These are phyloP conservation scores for Thielaviopsis punctulata DNA, from an alignment of 2,329 filamentous ascomycete genomes.

Conservation along the genomic window DNA sequence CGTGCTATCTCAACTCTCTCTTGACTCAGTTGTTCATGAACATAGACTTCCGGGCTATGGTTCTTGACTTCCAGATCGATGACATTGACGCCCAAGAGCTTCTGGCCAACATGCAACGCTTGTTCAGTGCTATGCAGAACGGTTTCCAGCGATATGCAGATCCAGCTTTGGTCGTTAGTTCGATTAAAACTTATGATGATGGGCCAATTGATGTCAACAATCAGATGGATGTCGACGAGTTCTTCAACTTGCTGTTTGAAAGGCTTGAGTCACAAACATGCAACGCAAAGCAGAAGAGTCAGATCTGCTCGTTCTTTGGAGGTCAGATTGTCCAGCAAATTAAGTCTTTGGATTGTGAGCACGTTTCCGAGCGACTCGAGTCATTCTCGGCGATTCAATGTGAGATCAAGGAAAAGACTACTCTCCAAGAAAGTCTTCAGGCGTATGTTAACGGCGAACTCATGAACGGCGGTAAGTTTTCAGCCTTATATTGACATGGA, in stretches of 20 bases:
- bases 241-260: constrained; percentile 87
- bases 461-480: constrained; percentile 62
- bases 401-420: constrained; percentile 83
- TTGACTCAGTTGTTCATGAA: constrained; percentile 97
- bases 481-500: too few relatives aligned
- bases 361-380: constrained; percentile 81
- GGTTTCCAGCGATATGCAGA: constrained; percentile 58
- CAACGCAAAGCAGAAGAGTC: constrained; percentile 47
- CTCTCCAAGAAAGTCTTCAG: constrained; percentile 69
- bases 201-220: constrained; percentile 67
- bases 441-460: constrained; percentile 95
- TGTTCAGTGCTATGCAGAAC: constrained; percentile 79
- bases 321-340: constrained; percentile 88
- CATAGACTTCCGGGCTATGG: constrained; percentile 66
- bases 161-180: constrained; percentile 52
- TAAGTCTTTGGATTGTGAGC: constrained; percentile 82
- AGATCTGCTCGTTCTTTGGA: constrained; percentile 71
- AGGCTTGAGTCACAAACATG: constrained; percentile 72
- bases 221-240: constrained; percentile 98
- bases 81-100: constrained; percentile 46
- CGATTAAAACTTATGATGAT: constrained; percentile 70
- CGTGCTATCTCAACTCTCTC: constrained; percentile 91
- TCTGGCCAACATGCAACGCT: constrained; percentile 56
- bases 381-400: constrained; percentile 90
- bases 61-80: constrained; percentile 45